These are phyloP conservation scores for Pichia inconspicua DNA, from an alignment of 1,139 yeast genomes.

Conservation along the genomic window DNA sequence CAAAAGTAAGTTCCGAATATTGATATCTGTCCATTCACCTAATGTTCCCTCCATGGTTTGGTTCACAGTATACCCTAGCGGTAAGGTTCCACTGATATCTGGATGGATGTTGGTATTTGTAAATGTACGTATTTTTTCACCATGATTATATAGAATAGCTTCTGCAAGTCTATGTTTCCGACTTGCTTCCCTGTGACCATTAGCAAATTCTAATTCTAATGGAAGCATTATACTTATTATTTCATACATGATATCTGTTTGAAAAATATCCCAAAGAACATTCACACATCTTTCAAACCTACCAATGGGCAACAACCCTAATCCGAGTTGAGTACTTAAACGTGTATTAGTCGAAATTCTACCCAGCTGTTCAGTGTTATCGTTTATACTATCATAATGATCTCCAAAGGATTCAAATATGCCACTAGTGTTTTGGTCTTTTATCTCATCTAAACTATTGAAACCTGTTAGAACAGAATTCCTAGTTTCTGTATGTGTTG, in stretches of 20 bases:
- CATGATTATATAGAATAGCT: slow-evolving; percentile 9
- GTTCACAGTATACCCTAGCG: neutral
- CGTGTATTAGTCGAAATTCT: neutral
- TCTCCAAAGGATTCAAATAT: neutral
- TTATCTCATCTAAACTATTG: neutral
- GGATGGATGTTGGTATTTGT: slow-evolving; percentile 13
- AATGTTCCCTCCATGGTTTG: slow-evolving; percentile 6
- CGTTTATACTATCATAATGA: neutral
- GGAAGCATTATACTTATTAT: slow-evolving; percentile 56
- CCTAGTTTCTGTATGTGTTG: slow-evolving; percentile 7
- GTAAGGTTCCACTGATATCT: slow-evolving; percentile 7
- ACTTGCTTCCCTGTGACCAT: slow-evolving; percentile 9
- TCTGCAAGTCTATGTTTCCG: slow-evolving; percentile 8
- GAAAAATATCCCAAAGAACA: slow-evolving; percentile 49
- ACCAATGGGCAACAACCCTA: slow-evolving; percentile 11
- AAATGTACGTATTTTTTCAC: slow-evolving; percentile 9
- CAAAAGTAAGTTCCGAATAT: slow-evolving; percentile 25
- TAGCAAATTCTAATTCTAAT: slow-evolving; percentile 38
- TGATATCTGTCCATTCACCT: slow-evolving; percentile 14
- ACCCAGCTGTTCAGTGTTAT: neutral
- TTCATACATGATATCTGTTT: slow-evolving; percentile 45
- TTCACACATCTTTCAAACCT: slow-evolving; percentile 30
- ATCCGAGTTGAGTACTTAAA: neutral
- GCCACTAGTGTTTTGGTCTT: neutral
- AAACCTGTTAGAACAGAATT: slow-evolving; percentile 1